Conservation (phyloP, 768 basidiomycete species). For the Tylopilus sp. region DNA sequence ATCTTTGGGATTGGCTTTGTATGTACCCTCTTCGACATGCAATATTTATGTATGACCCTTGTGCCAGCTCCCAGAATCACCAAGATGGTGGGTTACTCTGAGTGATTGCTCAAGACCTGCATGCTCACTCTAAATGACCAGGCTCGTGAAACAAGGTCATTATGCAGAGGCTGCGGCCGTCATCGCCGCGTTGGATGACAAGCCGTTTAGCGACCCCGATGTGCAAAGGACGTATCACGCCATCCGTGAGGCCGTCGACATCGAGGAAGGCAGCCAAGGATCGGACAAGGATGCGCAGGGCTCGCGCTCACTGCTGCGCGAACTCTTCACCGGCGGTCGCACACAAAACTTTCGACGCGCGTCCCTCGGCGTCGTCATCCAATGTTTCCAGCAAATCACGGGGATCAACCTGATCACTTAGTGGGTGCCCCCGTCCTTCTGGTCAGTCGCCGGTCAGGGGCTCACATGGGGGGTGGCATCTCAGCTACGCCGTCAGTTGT, state of each 20-base stretch:
- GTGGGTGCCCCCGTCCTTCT: constrained; percentile 32
- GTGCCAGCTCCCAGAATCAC: constrained; percentile 53
- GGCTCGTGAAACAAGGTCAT: constrained; percentile 55
- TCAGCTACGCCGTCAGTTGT: constrained; percentile 33
- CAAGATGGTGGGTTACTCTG: constrained; percentile 42
- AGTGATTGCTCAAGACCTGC: neutral
- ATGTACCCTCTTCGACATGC: constrained; percentile 22
- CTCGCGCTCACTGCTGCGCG: constrained; percentile 36
- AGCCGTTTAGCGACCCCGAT: constrained; percentile 40
- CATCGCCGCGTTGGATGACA: constrained; percentile 59
- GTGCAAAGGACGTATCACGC: constrained; percentile 52
- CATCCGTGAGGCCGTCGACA: constrained; percentile 49
- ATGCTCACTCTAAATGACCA: constrained; percentile 14
- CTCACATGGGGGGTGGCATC: constrained; percentile 12
- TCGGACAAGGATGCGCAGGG: neutral
- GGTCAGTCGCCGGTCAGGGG: too few species aligned
- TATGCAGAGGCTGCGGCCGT: constrained; percentile 56
- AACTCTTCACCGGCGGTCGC: constrained; percentile 53
- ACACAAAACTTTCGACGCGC: constrained; percentile 61
- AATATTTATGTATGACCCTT: neutral
- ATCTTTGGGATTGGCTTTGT: constrained; percentile 44
- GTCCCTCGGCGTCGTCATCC: constrained; percentile 50
- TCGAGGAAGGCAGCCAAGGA: constrained; percentile 31
- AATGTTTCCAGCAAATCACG: constrained; percentile 69
- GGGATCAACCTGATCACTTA: constrained; percentile 68